Evolutionary conservation across 2,329 filamentous ascomycete species (phyloP), one percentile per base, ranked within the genome.

Genomic region (Tothia fuscella): DNA sequence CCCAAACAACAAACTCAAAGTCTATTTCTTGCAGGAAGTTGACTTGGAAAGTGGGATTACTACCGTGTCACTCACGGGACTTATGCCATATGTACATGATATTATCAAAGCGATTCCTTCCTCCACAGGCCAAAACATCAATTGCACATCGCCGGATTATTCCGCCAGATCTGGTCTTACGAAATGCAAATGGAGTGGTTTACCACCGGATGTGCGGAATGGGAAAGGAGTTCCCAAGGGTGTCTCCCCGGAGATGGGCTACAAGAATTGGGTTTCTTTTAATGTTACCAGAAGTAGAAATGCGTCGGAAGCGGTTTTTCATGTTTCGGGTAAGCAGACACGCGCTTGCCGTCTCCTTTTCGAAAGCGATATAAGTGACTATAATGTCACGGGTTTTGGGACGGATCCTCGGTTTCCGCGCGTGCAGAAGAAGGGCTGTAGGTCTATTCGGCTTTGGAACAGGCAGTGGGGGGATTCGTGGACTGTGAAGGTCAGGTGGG

Each of bases 1-100:
- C 0, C 64, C 74, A 17, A 71, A 77, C 45, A 82, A 79, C 56
- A 75, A 85, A 28, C 76, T 93, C 59, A 96, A 96, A 60, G 70
- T 89, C 36, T 93, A 79, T 60, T 95, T 96, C 58, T 67, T 83
- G 38, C 88, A 98, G 57, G 74, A 74, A 7, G 67, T 95, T 36
- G 75, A 94, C 49, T 71, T 94, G 7, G 82, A 69, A 49, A 75
- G 70, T 3, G 78, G 79, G n/a, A 64, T 70, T 12, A 85, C 86
- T 49, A 67, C 64, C 2, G 82, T 88, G 30, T 76, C 75, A 25
- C 65, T 93, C 6, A 71, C 69, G 1, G 87, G 86, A 1, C 57
- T 86, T 2, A 68, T 76, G 48, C 67, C 75, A 3, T 93, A 78
- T 56, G 63, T 91, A 1, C 67, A 73, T 10, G 63, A 72, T 25